These are phyloP conservation scores for Linnemannia zychae DNA, from an alignment of 192 early-diverging fungal species.

Conservation along the genomic window DNA sequence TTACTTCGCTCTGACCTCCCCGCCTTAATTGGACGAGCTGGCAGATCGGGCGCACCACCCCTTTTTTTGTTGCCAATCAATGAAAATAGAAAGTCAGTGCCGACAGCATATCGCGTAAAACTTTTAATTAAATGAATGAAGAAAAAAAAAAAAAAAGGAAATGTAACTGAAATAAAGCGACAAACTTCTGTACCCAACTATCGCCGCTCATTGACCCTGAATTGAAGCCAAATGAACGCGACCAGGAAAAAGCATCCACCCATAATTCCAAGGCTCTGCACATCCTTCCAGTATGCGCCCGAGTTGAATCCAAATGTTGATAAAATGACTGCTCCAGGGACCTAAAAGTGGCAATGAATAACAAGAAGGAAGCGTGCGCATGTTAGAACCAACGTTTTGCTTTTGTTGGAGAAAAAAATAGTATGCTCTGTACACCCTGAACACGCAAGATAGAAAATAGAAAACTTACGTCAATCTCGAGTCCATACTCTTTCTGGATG, in stretches of 20 bases:
- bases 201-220: constrained; percentile 86
- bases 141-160: no score
- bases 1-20: no score
- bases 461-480: constrained; percentile 78
- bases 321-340: constrained; percentile 88
- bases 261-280: constrained; percentile 71
- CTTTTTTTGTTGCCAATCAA: no score
- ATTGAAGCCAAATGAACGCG: constrained; percentile 83
- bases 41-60: no score
- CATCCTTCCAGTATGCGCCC: constrained; percentile 86
- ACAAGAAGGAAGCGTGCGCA: neutral
- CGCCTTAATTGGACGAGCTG: no score
- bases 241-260: constrained; percentile 72
- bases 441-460: neutral
- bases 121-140: neutral
- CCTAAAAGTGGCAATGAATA: constrained; percentile 41
- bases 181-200: constrained; percentile 57
- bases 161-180: neutral
- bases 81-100: no score
- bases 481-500: constrained; percentile 80
- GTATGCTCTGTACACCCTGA: neutral
- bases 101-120: no score
- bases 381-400: neutral
- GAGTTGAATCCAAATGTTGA: constrained; percentile 92
- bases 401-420: no score